Base-by-base conservation (phyloP, 805 yeast species). In the Kodamaea nitidulidarum region DNA sequence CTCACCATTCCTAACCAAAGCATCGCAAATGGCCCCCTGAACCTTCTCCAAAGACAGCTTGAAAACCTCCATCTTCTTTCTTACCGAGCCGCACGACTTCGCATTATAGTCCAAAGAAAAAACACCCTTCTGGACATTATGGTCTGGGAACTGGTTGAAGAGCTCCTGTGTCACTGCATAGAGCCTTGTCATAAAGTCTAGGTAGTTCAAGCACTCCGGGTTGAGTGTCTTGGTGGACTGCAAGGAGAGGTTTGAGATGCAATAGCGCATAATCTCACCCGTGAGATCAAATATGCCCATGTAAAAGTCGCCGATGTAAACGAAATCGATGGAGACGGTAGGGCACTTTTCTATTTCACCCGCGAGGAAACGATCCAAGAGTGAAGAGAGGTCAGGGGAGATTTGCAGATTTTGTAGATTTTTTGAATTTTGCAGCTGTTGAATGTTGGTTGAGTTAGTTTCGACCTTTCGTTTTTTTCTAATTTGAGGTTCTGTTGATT, bases 281-380 rank as follows among this genome's bases (percentile, higher is more conserved):
- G 72, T 64, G 35, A 64, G 41, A 42, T 67, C 73, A 42, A 67
- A 54, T n/a, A 66, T 36, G 1, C 73, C 73, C 53, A 67, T 55
- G 20, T 66, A 47, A 43, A 58, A 67, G 45, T 67, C 71, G 10
- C 55, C 60, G 15, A 37, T 38, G 8, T 38, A 43, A 26, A 52
- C 46, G 31, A 46, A 50, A 5, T 36, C 30, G 15, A 43, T 29
- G n/a, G n/a, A n/a, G n/a, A n/a, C n/a, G n/a, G n/a, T n/a, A n/a
- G n/a, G n/a, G n/a, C n/a, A n/a, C n/a, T n/a, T n/a, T n/a, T n/a
- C n/a, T n/a, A n/a, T 5, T 28, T 25, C 12, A 17, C 21, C 7
- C 7, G 22, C 22, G 14, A 35, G 30, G 16, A 35, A 35, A 14
- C 20, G 10, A 25, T 35, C 38, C 10, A 35, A 15, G 15, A 21